Evolutionary conservation across 768 basidiomycete species (phyloP).

Genomic region (Phanerochaete carnosa): DNA sequence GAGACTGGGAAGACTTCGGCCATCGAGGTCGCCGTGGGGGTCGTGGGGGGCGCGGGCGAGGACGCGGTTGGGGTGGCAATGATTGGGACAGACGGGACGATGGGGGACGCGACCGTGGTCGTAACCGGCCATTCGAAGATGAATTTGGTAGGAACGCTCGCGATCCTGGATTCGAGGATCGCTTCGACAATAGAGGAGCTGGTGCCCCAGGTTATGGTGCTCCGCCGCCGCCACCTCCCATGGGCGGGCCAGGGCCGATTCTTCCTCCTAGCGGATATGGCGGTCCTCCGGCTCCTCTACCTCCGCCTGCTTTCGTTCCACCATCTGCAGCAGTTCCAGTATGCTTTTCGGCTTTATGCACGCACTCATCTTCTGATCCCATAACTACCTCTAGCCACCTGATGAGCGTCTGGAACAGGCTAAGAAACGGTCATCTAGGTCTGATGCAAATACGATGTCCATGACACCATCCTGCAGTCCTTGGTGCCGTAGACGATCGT

Average conservation of each 20-base stretch:
- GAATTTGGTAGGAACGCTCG: constrained; percentile 23
- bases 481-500: constrained; percentile 76
- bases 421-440: too few relatives aligned
- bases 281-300: constrained; percentile 32
- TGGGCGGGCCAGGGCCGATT: constrained; percentile 16
- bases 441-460: constrained; percentile 87
- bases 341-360: constrained; percentile 24
- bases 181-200: constrained; percentile 22
- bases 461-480: constrained; percentile 81
- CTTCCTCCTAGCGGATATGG: constrained; percentile 36
- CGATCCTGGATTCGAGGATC: constrained; percentile 22
- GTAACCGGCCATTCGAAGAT: constrained; percentile 17
- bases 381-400: too few relatives aligned
- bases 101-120: constrained; percentile 30
- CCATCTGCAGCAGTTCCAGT: constrained; percentile 9
- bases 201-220: constrained; percentile 23
- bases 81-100: constrained; percentile 41
- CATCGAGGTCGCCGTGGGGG: constrained; percentile 34
- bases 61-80: constrained; percentile 30
- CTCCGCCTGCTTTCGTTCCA: constrained; percentile 28
- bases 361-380: too few relatives aligned
- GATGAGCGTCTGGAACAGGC: too few relatives aligned
- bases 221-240: constrained; percentile 21
- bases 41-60: constrained; percentile 31
- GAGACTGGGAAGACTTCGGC: constrained; percentile 19